Percentiles rank a stretch among this genome's conserved stretches.
Conservation (phyloP, 495 filamentous ascomycete species). For the Polyplosphaeria fusca region DNA sequence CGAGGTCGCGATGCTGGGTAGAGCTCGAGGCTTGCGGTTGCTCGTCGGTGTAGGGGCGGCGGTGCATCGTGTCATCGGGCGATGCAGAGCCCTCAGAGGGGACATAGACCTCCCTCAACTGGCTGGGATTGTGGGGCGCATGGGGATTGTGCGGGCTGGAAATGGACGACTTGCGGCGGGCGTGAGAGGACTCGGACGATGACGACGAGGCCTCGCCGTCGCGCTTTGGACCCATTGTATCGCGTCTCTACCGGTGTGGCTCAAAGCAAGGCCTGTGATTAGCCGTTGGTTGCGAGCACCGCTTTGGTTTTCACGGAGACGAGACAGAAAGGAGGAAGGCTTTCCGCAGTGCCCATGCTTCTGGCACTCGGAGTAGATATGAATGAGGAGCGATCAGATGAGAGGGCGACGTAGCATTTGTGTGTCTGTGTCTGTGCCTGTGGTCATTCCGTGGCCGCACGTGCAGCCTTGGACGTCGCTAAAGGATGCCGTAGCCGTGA, state of each 20-base stretch:
- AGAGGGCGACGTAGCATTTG: background rate
- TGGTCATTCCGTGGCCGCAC: slow-evolving; percentile 11
- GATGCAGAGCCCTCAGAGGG: slow-evolving; percentile 28
- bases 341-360: background rate
- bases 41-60: slow-evolving; percentile 1
- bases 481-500: no score
- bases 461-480: no score
- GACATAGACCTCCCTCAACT: slow-evolving; percentile 30
- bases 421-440: background rate
- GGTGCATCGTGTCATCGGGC: slow-evolving; percentile 26
- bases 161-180: slow-evolving; percentile 11
- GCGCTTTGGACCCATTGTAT: slow-evolving; percentile 18
- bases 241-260: slow-evolving; percentile 5
- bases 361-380: background rate
- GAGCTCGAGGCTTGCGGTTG: slow-evolving; percentile 19
- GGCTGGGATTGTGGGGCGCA: slow-evolving; percentile 33
- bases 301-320: slow-evolving; percentile 8
- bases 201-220: slow-evolving; percentile 13
- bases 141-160: slow-evolving; percentile 19
- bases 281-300: slow-evolving; percentile 18
- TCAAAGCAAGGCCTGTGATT: background rate
- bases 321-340: slow-evolving; percentile 1
- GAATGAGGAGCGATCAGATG: background rate
- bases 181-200: slow-evolving; percentile 11
- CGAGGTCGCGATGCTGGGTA: slow-evolving; percentile 14